Evolutionary conservation across 1,284 basidiomycete species (phyloP), one percentile per base, ranked within the genome.

Genomic region (Tremellales sp.): DNA sequence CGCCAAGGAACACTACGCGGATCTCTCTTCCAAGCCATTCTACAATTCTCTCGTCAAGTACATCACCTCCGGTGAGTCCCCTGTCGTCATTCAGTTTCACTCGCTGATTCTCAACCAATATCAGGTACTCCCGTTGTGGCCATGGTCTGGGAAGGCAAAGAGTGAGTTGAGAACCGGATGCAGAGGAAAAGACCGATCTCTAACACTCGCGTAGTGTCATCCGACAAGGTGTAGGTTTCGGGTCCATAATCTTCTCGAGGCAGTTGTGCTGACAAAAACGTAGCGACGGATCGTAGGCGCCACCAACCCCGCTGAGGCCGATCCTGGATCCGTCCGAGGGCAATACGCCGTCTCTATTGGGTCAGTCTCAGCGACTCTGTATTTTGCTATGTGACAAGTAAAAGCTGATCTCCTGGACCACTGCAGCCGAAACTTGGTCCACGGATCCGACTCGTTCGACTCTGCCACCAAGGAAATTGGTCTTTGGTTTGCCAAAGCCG

Each of bases 381-480:
- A n/a, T n/a, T n/a, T n/a, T n/a, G n/a, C n/a, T n/a, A n/a, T n/a
- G n/a, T n/a, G n/a, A n/a, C 19, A 21, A 35, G 14, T 5, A 36
- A 16, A 36, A 35, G 21, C 9, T 12, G 6, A 25, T 25, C 7
- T 8, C 13, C 27, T 31, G 16, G n/a, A 27, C 8, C 19, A 21
- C 28, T 8, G 18, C 25, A 71, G 73, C 37, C 71, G 74, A 45
- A 75, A 75, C 72, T 65, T 73, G 46, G 74, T 75, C 59, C 74
- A 75, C 63, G 73, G 72, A 41, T 74, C 73, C 12, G 74, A 76
- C 71, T 69, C 69, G 40, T 72, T 72, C 59, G 74, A 76, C 35
- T 66, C 71, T 40, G 74, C 74, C 35, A 74, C 73, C 61, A 68
- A 75, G 65, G 74, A 76, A 68, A 75, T 76, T 51, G 74, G 69